These are phyloP conservation scores for Marasmius oreades DNA, from an alignment of 1,284 basidiomycete species.

Conservation along the genomic window DNA sequence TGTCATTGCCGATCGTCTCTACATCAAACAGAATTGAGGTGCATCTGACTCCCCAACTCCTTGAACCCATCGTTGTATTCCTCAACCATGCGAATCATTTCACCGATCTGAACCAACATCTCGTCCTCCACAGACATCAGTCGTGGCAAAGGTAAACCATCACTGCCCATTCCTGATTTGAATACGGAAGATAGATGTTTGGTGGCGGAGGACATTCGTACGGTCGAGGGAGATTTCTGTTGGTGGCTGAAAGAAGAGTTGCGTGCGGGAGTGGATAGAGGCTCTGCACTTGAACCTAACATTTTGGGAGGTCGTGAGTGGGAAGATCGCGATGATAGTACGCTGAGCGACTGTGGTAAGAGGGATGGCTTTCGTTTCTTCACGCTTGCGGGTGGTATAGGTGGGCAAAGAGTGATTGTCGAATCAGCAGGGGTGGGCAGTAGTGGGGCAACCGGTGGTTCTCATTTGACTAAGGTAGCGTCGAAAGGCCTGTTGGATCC, in stretches of 20 bases:
- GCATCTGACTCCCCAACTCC: constrained; percentile 42
- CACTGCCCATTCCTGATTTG: constrained; percentile 3
- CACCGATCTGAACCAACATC: constrained; percentile 48
- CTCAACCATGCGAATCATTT: constrained; percentile 52
- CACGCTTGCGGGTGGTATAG: constrained; percentile 22
- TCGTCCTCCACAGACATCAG: constrained; percentile 61
- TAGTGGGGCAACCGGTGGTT: constrained; percentile 20
- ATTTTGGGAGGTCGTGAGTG: constrained; percentile 3
- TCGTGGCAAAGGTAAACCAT: constrained; percentile 37
- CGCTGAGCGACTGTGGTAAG: background rate
- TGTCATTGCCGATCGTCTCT: constrained; percentile 13
- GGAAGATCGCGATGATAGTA: constrained; percentile 6
- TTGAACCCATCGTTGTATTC: constrained; percentile 65
- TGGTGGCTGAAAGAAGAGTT: constrained; percentile 13
- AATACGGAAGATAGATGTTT: background rate
- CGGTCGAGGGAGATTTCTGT: constrained; percentile 13
- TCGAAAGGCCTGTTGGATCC: constrained; percentile 8
- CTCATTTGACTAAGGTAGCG: background rate
- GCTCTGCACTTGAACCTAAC: constrained; percentile 6
- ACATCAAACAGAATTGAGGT: constrained; percentile 48
- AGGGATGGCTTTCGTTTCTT: constrained; percentile 18
- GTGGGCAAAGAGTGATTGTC: constrained; percentile 21
- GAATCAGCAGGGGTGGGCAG: constrained; percentile 18
- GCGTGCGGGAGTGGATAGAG: constrained; percentile 15
- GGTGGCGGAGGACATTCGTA: constrained; percentile 11